Percentiles rank a stretch among this genome's conserved stretches.
Conservation (phyloP, 2,329 filamentous ascomycete genomes). For the Penicillium verrucosum region DNA sequence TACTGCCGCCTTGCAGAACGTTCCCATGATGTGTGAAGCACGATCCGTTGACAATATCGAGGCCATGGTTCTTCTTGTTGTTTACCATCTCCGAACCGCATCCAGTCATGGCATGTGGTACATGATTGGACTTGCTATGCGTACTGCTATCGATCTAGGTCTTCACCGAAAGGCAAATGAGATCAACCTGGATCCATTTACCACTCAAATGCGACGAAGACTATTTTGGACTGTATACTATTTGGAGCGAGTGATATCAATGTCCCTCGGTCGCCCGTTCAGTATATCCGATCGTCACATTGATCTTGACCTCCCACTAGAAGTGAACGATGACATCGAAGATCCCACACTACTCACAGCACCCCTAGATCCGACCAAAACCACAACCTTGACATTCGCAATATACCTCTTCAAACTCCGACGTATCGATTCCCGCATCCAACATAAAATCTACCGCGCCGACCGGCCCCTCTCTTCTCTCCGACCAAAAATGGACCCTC, state of each 20-base stretch:
- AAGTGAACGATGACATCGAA: constrained; percentile 43
- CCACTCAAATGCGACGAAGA: constrained; percentile 46
- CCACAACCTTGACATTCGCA: constrained; percentile 42
- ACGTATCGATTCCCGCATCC: constrained; percentile 49
- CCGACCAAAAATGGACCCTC: constrained; percentile 47
- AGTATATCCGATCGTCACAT: constrained; percentile 53
- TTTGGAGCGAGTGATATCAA: constrained; percentile 49
- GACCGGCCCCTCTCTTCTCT: constrained; percentile 47
- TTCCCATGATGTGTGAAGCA: constrained; percentile 49
- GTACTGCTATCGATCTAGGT: constrained; percentile 52
- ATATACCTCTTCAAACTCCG: constrained; percentile 48
- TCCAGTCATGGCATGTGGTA: constrained; percentile 54
- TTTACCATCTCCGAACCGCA: constrained; percentile 52
- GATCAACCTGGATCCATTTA: constrained; percentile 40
- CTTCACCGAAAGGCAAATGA: constrained; percentile 50
- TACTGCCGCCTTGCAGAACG: constrained; percentile 49
- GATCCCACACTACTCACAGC: constrained; percentile 35
- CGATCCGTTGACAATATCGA: constrained; percentile 52
- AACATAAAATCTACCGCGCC: constrained; percentile 52
- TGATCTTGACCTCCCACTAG: constrained; percentile 48
- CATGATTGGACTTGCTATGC: constrained; percentile 54
- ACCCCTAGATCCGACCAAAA: constrained; percentile 27
- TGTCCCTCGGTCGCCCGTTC: constrained; percentile 51
- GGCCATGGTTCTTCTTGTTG: constrained; percentile 51
- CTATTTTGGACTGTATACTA: constrained; percentile 55